Base-by-base conservation (phyloP, 306 rosid species). In the Prunus armeniaca region DNA sequence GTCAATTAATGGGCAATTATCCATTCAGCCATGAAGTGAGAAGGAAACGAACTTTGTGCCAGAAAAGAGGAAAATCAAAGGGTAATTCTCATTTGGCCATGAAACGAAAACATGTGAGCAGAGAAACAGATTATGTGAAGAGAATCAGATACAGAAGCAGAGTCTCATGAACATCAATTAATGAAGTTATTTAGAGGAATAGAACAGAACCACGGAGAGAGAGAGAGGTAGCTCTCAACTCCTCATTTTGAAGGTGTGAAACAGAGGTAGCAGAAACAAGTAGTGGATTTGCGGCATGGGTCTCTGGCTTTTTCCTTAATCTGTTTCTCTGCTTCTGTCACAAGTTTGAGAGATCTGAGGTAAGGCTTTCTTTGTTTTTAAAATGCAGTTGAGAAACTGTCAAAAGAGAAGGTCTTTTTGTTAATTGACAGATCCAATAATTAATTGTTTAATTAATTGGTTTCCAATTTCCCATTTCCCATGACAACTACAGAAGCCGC, bases 351-450 rank as follows among this genome's bases (percentile, higher is more conserved):
- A 74, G 87, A 79, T 85, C 85, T 80, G 85, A 77, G 79, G 74
- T 38, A 24, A 28, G 25, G 28, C 15, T 13, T 60, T 2, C 0
- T 60, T 22, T 45, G 10, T 20, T 49, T 41, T 62, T 47, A 34
- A 34, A 60, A 52, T 71, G 56, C 30, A 0, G 63, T 50, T 54
- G 32, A 41, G 55, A 15, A 50, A 51, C 82, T 22, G 81, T 74
- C 71, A 76, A 79, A 70, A 52, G 52, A 22, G 18, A 43, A 50
- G 66, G 17, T 19, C 56, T 24, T 38, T 64, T 47, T 60, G 25
- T 38, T 38, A 6, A 80, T 77, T 76, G 85, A 84, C 79, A 61
- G 89, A 84, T 86, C 90, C 85, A 68, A 73, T 15, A 57, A 46
- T n/a, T 25, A 19, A 19, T 30, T 47, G 28, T 38, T 38, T 66